phyloP scores from a whole-genome alignment of 768 basidiomycete species.

The Hygrophorus russula region DNA sequence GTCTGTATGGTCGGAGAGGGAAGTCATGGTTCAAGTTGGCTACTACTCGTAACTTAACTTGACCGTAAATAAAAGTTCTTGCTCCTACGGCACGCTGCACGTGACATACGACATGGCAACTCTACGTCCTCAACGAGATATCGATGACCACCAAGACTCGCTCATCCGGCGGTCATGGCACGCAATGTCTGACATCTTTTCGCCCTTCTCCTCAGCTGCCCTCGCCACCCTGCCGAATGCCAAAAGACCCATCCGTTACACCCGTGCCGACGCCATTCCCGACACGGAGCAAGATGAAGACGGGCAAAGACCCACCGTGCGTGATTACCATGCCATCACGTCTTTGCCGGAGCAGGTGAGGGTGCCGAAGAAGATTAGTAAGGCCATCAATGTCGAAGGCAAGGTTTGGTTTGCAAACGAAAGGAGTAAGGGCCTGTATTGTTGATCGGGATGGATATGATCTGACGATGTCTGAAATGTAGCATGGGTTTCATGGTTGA shows the following conservation, averaged over 20 bases:
- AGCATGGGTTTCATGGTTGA: constrained; percentile 94
- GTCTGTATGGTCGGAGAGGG: constrained; percentile 31
- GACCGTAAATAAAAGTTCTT: too few relatives aligned
- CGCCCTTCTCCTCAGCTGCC: constrained; percentile 63
- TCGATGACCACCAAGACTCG: constrained; percentile 15
- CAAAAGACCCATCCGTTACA: constrained; percentile 38
- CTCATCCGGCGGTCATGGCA: constrained; percentile 53
- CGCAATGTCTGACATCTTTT: constrained; percentile 41
- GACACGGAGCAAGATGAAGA: constrained; percentile 37
- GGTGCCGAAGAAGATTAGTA: constrained; percentile 74
- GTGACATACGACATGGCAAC: too few relatives aligned
- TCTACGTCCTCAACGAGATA: background rate
- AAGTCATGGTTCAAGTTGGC: background rate
- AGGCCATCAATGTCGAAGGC: constrained; percentile 77
- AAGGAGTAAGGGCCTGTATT: constrained; percentile 50
- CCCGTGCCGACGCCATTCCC: constrained; percentile 66
- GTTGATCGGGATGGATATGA: background rate
- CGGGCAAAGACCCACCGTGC: constrained; percentile 48
- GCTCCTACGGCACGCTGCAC: too few relatives aligned
- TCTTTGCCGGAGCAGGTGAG: constrained; percentile 50
- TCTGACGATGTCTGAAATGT: background rate
- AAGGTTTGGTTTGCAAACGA: constrained; percentile 99
- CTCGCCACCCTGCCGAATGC: constrained; percentile 35
- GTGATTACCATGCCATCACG: constrained; percentile 71
- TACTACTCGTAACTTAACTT: too few relatives aligned